These are phyloP conservation scores for Calocybe gangraenosa DNA, from an alignment of 768 basidiomycete genomes.

Conservation along the genomic window DNA sequence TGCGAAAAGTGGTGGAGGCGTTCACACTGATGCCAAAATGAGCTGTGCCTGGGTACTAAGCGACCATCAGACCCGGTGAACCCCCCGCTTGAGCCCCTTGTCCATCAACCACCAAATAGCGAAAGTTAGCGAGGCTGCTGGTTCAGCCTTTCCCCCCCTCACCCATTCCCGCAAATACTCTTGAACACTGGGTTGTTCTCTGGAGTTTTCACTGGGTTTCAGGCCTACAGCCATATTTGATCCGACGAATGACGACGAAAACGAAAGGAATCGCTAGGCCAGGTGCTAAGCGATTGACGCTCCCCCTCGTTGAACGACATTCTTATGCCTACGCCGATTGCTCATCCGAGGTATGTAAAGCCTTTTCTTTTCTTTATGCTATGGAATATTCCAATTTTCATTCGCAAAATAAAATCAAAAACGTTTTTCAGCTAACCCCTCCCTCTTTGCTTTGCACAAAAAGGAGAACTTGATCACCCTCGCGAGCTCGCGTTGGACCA, in stretches of 20 bases:
- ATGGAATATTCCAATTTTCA: too few relatives aligned
- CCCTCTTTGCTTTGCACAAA: too few relatives aligned
- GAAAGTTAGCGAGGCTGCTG: constrained; percentile 11
- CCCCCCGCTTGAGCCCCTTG: too few relatives aligned
- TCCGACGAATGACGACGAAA: too few relatives aligned
- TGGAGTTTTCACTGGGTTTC: background rate
- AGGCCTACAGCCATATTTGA: background rate
- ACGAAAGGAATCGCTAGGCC: constrained; percentile 11
- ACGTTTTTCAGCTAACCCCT: too few relatives aligned
- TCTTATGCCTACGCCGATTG: background rate
- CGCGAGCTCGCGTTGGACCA: constrained; percentile 14
- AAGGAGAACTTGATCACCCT: constrained; percentile 12
- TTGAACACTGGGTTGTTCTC: background rate
- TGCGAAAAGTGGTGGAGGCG: background rate
- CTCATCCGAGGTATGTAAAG: constrained; percentile 4
- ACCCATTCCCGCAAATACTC: background rate
- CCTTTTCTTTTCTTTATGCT: too few relatives aligned
- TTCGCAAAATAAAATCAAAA: too few relatives aligned
- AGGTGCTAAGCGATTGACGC: constrained; percentile 9
- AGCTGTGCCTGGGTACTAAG: too few relatives aligned
- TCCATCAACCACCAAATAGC: background rate
- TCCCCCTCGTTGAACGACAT: constrained; percentile 13
- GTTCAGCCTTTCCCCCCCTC: constrained; percentile 6
- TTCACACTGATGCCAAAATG: too few relatives aligned
- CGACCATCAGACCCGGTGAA: too few relatives aligned